Evolutionary conservation across 345 rosid species (phyloP).

Genomic region (Arabidopsis arenosa): DNA sequence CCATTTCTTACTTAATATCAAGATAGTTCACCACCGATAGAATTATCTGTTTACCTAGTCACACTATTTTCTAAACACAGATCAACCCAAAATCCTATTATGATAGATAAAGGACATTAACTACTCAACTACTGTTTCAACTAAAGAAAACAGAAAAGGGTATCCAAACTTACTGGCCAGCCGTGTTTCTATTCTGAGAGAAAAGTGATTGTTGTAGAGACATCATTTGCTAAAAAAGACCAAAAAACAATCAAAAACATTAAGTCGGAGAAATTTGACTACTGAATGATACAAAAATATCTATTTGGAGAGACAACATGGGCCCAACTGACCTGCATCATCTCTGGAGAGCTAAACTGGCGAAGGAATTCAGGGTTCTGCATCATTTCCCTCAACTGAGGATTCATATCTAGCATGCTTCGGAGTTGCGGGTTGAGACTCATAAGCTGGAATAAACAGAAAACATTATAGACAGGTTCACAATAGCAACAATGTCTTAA

Average conservation of each 20-base stretch:
- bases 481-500: slow-evolving; percentile 7
- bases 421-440: slow-evolving; percentile 66
- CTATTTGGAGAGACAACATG: slow-evolving; percentile 3
- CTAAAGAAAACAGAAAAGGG: not conserved
- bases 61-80: not conserved
- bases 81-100: not conserved
- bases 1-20: slow-evolving; percentile 10
- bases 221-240: slow-evolving; percentile 56
- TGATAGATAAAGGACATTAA: not conserved
- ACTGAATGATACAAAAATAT: not conserved
- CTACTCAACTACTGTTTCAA: slow-evolving; percentile 1
- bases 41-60: not conserved
- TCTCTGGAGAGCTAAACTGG: slow-evolving; percentile 74
- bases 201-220: slow-evolving; percentile 66
- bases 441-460: slow-evolving; percentile 53
- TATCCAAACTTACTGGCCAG: slow-evolving; percentile 61
- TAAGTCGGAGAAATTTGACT: slow-evolving; percentile 8
- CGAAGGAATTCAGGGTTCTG: slow-evolving; percentile 85
- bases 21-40: slow-evolving; percentile 4
- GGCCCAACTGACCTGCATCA: slow-evolving; percentile 66
- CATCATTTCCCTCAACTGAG: slow-evolving; percentile 87
- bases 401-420: slow-evolving; percentile 64
- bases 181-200: slow-evolving; percentile 61
- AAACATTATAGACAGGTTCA: not conserved
- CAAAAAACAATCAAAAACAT: slow-evolving; percentile 16